Evolutionary conservation across 2,329 filamentous ascomycete species (phyloP).

Genomic region (Penicillium sp.): DNA sequence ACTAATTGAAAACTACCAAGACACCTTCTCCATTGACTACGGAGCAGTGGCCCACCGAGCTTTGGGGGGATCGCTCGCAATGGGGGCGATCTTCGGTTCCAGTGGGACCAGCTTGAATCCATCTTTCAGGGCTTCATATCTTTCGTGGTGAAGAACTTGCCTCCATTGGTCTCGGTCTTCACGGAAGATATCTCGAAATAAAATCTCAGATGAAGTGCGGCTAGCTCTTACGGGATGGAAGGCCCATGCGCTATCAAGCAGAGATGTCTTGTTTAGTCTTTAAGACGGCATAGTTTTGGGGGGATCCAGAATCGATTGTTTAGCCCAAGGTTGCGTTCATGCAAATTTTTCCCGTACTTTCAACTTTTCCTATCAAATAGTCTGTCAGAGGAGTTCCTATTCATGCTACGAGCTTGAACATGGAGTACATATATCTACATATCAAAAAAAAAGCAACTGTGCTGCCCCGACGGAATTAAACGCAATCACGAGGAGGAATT

Average conservation of each 20-base stretch:
- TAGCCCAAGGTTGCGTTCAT: neutral
- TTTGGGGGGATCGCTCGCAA: neutral
- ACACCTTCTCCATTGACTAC: neutral
- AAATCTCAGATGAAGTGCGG: neutral
- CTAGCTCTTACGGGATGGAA: neutral
- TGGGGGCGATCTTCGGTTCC: constrained; percentile 14
- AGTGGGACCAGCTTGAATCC: constrained; percentile 2
- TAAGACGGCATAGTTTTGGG: neutral
- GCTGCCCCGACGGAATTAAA: neutral
- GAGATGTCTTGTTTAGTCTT: neutral
- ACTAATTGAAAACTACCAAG: neutral
- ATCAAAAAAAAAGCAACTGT: neutral
- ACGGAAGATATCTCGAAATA: neutral
- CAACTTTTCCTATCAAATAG: neutral
- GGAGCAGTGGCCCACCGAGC: neutral
- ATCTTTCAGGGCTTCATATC: constrained; percentile 5
- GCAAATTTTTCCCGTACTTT: neutral
- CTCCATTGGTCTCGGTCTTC: neutral
- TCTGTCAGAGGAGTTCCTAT: too few relatives aligned
- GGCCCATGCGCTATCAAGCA: neutral
- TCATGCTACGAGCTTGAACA: too few relatives aligned
- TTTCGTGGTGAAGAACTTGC: neutral
- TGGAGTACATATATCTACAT: neutral
- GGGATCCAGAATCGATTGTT: neutral
- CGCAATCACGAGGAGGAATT: constrained; percentile 8